Evolutionary conservation across 306 rosid genomes (phyloP).

Genomic region (Crotalaria pallida): DNA sequence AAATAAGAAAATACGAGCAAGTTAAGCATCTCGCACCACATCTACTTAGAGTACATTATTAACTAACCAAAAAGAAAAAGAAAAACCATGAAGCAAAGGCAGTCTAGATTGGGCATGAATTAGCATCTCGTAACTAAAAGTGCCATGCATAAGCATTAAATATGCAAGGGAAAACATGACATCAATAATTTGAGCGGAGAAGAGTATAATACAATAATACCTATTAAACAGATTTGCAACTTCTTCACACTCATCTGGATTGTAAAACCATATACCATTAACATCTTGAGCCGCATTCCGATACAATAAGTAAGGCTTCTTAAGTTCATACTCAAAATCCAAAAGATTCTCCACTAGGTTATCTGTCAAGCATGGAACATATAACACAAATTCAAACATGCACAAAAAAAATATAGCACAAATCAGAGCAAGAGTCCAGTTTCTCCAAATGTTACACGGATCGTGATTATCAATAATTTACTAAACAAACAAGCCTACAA

Average conservation of each 20-base stretch:
- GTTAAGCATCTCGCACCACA: constrained; percentile 10
- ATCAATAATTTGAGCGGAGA: neutral
- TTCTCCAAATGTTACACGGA: neutral
- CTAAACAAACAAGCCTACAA: neutral
- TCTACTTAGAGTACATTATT: neutral
- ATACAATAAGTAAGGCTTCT: constrained; percentile 79
- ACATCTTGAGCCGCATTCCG: constrained; percentile 93
- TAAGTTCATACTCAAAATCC: constrained; percentile 94
- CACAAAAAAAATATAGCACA: neutral
- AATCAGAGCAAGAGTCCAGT: neutral
- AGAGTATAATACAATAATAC: constrained; percentile 30
- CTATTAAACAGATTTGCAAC: constrained; percentile 87
- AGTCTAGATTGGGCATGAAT: constrained; percentile 3
- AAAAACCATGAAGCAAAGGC: neutral
- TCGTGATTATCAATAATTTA: no score
- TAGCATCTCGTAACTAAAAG: constrained; percentile 3
- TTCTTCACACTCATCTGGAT: constrained; percentile 85
- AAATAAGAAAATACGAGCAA: neutral
- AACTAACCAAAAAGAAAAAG: neutral
- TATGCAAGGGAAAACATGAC: constrained; percentile 4
- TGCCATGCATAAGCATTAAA: neutral
- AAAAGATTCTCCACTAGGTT: constrained; percentile 91
- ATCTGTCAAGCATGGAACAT: constrained; percentile 39
- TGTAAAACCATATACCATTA: constrained; percentile 97
- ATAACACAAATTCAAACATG: constrained; percentile 13